Evolutionary conservation across 306 rosid genomes (phyloP).

Genomic region (Cotoneaster glaucophyllus): DNA sequence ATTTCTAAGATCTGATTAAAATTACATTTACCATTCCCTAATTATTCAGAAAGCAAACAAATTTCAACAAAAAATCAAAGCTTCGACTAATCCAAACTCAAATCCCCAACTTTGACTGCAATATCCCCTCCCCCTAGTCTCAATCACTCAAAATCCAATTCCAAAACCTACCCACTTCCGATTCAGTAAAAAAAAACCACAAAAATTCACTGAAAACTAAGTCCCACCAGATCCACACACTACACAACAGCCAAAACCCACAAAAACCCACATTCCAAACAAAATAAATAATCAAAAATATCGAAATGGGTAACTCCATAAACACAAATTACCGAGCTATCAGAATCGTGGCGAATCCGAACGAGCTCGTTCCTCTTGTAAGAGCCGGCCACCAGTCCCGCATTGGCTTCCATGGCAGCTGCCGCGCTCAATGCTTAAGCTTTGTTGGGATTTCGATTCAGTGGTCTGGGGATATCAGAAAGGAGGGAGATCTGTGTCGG

Average conservation of each 20-base stretch:
- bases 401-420: slow-evolving; percentile 68
- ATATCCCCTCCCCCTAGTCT: slow-evolving; percentile 8
- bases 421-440: neutral
- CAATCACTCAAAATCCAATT: neutral
- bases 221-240: slow-evolving; percentile 25
- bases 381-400: slow-evolving; percentile 96
- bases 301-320: slow-evolving; percentile 1
- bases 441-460: neutral
- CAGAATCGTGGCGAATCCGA: slow-evolving; percentile 91
- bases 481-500: neutral
- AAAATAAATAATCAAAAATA: neutral
- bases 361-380: slow-evolving; percentile 89
- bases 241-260: neutral
- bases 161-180: neutral
- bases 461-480: neutral
- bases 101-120: slow-evolving; percentile 1
- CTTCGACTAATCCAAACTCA: neutral
- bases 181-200: neutral
- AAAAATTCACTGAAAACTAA: slow-evolving; percentile 12
- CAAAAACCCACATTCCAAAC: neutral
- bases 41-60: neutral
- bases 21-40: neutral
- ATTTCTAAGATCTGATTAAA: neutral
- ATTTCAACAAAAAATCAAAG: neutral
- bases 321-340: slow-evolving; percentile 59